These are phyloP conservation scores for Phaeophleospora eucalypticola DNA, from an alignment of 2,329 filamentous ascomycete genomes.

Conservation along the genomic window DNA sequence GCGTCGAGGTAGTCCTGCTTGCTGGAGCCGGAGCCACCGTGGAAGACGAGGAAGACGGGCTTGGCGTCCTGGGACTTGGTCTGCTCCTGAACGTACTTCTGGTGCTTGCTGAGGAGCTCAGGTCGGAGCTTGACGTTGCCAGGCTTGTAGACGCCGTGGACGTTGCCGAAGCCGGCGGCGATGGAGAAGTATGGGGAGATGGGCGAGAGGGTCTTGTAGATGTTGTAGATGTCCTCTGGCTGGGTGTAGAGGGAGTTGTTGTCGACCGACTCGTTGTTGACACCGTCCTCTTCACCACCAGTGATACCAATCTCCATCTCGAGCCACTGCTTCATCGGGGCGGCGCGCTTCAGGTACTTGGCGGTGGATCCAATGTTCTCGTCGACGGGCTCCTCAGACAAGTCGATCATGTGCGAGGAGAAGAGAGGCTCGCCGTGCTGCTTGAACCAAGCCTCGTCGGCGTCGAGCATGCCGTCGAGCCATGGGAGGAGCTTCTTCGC, in stretches of 20 bases:
- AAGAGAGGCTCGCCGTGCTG: constrained; percentile 85
- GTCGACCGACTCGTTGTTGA: constrained; percentile 97
- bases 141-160: constrained; percentile 98
- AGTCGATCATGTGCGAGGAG: constrained; percentile 97
- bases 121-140: constrained; percentile 96
- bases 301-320: constrained; percentile 99
- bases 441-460: constrained; percentile 95
- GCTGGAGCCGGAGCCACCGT: constrained; percentile 88
- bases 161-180: constrained; percentile 96
- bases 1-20: constrained; percentile 88
- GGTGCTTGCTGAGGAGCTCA: constrained; percentile 94
- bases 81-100: constrained; percentile 82
- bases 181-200: constrained; percentile 98
- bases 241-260: constrained; percentile 97
- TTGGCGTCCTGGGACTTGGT: constrained; percentile 68
- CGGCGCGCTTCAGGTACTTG: constrained; percentile 87
- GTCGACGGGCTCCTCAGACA: constrained; percentile 85
- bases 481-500: constrained; percentile 99
- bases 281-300: constrained; percentile 94
- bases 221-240: constrained; percentile 89
- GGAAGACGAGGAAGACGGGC: constrained; percentile 99
- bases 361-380: constrained; percentile 91
- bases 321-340: constrained; percentile 97
- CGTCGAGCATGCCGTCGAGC: constrained; percentile 93
- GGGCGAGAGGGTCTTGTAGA: constrained; percentile 77